Evolutionary conservation across 2,329 filamentous ascomycete genomes (phyloP), one percentile per base, ranked within the genome.

Genomic region (Ophiosphaerella korrae): DNA sequence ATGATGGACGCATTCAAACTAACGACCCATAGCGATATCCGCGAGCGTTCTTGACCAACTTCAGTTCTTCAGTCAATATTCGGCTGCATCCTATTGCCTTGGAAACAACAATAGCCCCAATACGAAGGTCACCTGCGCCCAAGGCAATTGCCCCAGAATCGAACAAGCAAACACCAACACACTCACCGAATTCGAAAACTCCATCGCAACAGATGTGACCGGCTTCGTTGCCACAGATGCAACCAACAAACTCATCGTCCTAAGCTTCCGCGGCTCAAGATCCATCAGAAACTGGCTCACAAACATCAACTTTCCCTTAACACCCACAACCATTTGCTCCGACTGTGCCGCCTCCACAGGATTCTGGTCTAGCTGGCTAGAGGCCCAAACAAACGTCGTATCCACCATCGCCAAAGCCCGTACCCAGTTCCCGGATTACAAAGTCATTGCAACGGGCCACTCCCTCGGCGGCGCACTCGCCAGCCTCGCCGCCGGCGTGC

Each of bases 381-480:
- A 87, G 53, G 77, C 86, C 16, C 62, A 75, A 12, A 45, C 49
- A 2, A 60, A 64, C 4, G 77, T 82, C 13, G 57, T 81, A 6
- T 57, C 63, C 1, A 78, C 77, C 45, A 65, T 88, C 18, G 56
- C 70, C 16, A 51, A 67, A 1, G 82, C 83, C 3, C 68, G 66
- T 35, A 62, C 66, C 1, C 67, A 75, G 24, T 72, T 84, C 72
- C 83, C 85, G 1, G 55, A 52, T 41, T 87, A 81, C 75, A 69
- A 69, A 39, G 65, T 88, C 65, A 67, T 87, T 14, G 70, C 80
- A n/a, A 85, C 85, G 0, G 88, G 88, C 32, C 87, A 90, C 75
- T 88, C 84, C 8, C 82, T 90, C 3, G 88, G 88, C 41, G 88
- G 78, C 23, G 86, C 86, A 6, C 75, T 90, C 2, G 84, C 82